Evolutionary conservation across 164 flowering plant species (phyloP).

Genomic region (Sedum album): DNA sequence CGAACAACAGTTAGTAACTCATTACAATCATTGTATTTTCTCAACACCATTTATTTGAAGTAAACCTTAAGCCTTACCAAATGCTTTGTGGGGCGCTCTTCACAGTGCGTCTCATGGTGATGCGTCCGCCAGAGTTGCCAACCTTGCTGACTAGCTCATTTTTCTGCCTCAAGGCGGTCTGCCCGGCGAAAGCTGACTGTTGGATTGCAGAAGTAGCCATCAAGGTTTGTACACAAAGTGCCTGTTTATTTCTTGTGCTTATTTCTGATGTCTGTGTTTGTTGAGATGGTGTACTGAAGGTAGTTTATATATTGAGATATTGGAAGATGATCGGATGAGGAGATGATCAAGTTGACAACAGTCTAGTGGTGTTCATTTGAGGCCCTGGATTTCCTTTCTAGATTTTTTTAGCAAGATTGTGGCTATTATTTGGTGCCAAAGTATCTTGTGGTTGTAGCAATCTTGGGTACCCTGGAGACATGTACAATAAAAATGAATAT

Average conservation of each 20-base stretch:
- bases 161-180: conserved; percentile 38
- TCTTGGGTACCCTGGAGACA: neutral
- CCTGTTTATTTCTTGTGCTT: neutral
- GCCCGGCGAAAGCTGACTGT: too few species aligned
- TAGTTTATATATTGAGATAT: neutral
- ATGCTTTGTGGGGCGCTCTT: too few species aligned
- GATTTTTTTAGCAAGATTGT: neutral
- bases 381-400: neutral
- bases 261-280: neutral
- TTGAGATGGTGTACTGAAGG: neutral
- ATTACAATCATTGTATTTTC: too few species aligned
- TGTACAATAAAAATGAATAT: too few species aligned
- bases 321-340: neutral
- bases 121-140: too few species aligned
- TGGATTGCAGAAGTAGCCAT: too few species aligned
- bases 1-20: neutral
- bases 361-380: neutral
- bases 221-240: neutral
- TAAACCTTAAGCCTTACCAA: too few species aligned
- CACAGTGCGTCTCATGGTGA: too few species aligned
- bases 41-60: conserved; percentile 28
- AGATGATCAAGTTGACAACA: neutral
- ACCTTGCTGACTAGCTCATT: conserved; percentile 32
- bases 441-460: neutral
- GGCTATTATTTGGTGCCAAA: neutral